These are phyloP conservation scores for Lyophyllum atratum DNA, from an alignment of 768 basidiomycete genomes.

Conservation along the genomic window DNA sequence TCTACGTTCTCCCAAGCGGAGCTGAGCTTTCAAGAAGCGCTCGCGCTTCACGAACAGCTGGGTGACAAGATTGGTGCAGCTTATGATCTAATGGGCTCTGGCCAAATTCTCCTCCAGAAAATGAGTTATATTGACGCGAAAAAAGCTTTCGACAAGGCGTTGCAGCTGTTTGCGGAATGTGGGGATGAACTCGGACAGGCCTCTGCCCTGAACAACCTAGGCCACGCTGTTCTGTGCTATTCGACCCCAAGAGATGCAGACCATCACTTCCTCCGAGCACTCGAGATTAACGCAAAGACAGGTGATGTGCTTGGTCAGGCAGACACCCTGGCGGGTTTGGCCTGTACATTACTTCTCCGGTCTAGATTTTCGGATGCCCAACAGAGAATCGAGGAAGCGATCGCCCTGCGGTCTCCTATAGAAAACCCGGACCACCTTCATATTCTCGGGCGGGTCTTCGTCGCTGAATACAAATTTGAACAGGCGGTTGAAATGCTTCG, in stretches of 20 bases:
- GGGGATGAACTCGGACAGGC: slow-evolving; percentile 22
- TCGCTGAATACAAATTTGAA: slow-evolving; percentile 20
- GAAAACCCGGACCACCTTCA: slow-evolving; percentile 28
- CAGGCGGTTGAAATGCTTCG: slow-evolving; percentile 15
- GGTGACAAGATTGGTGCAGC: slow-evolving; percentile 23
- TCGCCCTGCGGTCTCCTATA: slow-evolving; percentile 20
- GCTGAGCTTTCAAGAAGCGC: slow-evolving; percentile 16
- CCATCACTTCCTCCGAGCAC: slow-evolving; percentile 19
- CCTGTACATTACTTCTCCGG: slow-evolving; percentile 23
- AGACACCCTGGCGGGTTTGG: slow-evolving; percentile 24
- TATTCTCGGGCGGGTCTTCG: slow-evolving; percentile 21
- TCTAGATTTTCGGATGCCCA: slow-evolving; percentile 26
- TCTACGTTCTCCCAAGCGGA: slow-evolving; percentile 13
- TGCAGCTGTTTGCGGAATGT: slow-evolving; percentile 17
- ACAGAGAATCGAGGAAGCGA: slow-evolving; percentile 20
- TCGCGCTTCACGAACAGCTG: slow-evolving; percentile 19
- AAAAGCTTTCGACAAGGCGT: slow-evolving; percentile 13
- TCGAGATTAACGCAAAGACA: slow-evolving; percentile 11
- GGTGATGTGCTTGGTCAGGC: slow-evolving; percentile 23
- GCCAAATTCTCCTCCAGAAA: slow-evolving; percentile 20
- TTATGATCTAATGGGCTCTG: slow-evolving; percentile 26
- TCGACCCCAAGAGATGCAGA: slow-evolving; percentile 23
- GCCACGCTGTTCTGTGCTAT: slow-evolving; percentile 15
- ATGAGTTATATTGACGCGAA: slow-evolving; percentile 11
- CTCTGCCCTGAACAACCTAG: slow-evolving; percentile 26